These are phyloP conservation scores for Russula ochroleuca DNA, from an alignment of 768 basidiomycete species.

Conservation along the genomic window DNA sequence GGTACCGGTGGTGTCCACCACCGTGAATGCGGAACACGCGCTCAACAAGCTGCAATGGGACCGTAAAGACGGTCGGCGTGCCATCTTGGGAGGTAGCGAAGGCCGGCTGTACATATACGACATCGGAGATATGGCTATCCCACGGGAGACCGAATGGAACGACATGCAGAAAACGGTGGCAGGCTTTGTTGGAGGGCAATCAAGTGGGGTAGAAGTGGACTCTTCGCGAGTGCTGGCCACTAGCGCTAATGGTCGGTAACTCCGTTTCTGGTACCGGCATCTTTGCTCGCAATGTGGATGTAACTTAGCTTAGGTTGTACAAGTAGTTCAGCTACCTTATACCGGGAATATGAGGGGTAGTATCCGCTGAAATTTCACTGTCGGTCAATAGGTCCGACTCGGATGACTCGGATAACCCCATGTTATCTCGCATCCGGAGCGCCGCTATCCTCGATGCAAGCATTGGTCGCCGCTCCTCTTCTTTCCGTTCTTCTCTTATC, in stretches of 20 bases:
- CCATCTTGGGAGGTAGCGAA: constrained; percentile 86
- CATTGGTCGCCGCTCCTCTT: not conserved
- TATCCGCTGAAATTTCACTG: not conserved
- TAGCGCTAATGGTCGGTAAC: constrained; percentile 35
- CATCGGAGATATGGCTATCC: constrained; percentile 84
- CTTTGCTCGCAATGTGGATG: not conserved
- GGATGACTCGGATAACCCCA: not conserved
- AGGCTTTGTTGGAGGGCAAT: constrained; percentile 51
- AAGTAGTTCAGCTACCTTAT: constrained; percentile 16
- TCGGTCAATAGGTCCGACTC: too few relatives aligned
- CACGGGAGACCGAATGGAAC: constrained; percentile 89
- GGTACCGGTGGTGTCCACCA: constrained; percentile 90
- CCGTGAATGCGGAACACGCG: constrained; percentile 71
- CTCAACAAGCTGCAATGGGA: constrained; percentile 98
- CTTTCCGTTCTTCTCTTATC: constrained; percentile 16
- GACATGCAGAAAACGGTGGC: constrained; percentile 86
- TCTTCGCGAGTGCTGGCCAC: constrained; percentile 33
- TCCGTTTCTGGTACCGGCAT: not conserved
- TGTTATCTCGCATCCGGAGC: constrained; percentile 21
- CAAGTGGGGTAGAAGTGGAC: constrained; percentile 36
- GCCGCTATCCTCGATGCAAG: not conserved
- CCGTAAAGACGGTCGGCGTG: constrained; percentile 83
- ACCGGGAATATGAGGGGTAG: not conserved
- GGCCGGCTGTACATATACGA: constrained; percentile 93
- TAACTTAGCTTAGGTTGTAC: constrained; percentile 13